phyloP scores from a whole-genome alignment of 306 rosid species.

The Vicia villosa region DNA sequence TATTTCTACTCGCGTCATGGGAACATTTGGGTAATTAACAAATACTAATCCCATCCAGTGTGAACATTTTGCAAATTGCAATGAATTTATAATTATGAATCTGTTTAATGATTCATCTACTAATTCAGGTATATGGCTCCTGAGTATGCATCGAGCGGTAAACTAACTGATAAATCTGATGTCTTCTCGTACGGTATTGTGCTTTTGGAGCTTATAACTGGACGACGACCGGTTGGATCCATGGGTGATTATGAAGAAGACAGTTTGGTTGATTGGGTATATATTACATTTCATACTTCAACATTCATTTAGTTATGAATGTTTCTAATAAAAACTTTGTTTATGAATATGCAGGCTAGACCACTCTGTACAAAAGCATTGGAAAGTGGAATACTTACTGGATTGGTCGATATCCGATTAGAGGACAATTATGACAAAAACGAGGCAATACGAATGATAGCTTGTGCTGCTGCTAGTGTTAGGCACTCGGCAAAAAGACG shows the following conservation, averaged over 20 bases:
- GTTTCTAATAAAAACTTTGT: not conserved
- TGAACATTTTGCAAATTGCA: not conserved
- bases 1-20: constrained; percentile 93
- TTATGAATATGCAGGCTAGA: constrained; percentile 61
- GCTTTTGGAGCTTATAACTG: constrained; percentile 77
- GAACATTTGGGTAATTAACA: constrained; percentile 76
- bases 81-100: not conserved
- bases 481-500: constrained; percentile 74
- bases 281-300: not conserved
- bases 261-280: constrained; percentile 88
- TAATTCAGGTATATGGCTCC: constrained; percentile 82
- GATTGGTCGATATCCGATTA: constrained; percentile 63
- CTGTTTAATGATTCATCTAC: not conserved
- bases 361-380: constrained; percentile 60
- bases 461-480: constrained; percentile 67
- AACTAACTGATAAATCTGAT: constrained; percentile 88
- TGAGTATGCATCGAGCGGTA: constrained; percentile 91
- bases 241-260: constrained; percentile 56
- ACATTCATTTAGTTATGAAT: not conserved
- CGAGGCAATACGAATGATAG: constrained; percentile 74
- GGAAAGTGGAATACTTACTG: constrained; percentile 47
- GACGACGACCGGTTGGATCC: constrained; percentile 58
- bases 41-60: not conserved
- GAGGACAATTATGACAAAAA: constrained; percentile 49
- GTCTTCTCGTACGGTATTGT: constrained; percentile 83